Evolutionary conservation across 192 early-diverging fungal genomes (phyloP), one percentile per base, ranked within the genome.

Genomic region (Funneliformis geosporum): DNA sequence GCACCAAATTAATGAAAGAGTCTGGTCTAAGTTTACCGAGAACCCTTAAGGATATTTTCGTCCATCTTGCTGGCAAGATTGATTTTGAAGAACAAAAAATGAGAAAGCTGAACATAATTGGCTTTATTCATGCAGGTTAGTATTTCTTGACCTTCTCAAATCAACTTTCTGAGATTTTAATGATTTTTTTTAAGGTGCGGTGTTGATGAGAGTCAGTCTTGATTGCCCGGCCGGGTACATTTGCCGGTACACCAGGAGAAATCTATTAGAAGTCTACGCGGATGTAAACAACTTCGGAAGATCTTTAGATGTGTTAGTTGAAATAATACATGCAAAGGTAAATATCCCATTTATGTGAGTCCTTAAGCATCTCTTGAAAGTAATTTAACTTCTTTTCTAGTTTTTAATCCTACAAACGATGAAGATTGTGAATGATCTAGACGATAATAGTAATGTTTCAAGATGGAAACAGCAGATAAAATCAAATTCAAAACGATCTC

Each of bases 71-170:
- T n/a, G 18, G 73, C 28, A 80, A 80, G 68, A 28, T 80, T 55
- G 38, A 64, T 27, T 80, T 80, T 73, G 28, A 70, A 46, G 79
- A 80, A 80, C 38, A 80, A 46, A 80, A 80, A 43, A 21, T 80
- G 6, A 73, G 79, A 28, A 80, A 80, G 50, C 50, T 80, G 16
- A 80, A 80, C 70, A 16, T 80, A 73, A 55, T 73, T n/a, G 79
- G 79, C 39, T 80, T 80, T 73, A 33, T 27, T 47, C 79, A 80
- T 46, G 33, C 79, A 73, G 79, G 79, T 80, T 80, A 73, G 70
- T 65, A 70, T 70, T 71, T 61, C 21, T 61, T 25, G 25, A 8
- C n/a, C 25, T 21, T 25, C 60, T 61, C 25, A 40, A 23, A 38
- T 79, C 46, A 46, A 69, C 23, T 60, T 72, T 69, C 72, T 33